Evolutionary conservation across 2,329 filamentous ascomycete genomes (phyloP).

Genomic region (Thermothelomyces thermophilus): DNA sequence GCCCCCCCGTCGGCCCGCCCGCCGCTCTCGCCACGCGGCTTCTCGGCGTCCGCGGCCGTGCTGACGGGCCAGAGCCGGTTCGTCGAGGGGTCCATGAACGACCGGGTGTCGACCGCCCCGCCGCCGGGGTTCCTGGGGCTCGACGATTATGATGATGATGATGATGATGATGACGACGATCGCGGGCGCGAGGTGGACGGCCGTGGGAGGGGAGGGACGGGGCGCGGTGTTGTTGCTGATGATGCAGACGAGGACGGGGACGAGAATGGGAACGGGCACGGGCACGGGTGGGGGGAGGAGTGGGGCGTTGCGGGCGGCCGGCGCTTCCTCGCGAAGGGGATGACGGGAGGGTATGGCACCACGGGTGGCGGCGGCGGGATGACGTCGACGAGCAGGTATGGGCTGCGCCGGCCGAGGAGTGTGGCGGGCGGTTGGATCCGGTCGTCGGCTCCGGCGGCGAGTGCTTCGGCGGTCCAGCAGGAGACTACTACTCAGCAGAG

Average conservation of each 20-base stretch:
- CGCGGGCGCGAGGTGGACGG: neutral
- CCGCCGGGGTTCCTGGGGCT: conserved; percentile 59
- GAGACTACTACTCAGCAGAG: conserved; percentile 4
- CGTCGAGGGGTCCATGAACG: conserved; percentile 81
- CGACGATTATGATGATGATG: neutral
- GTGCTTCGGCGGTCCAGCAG: conserved; percentile 7
- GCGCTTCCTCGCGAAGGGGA: too few relatives aligned
- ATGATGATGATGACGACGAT: neutral
- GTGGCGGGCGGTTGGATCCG: conserved; percentile 10
- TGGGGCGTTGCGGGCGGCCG: too few relatives aligned
- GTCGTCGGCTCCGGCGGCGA: neutral
- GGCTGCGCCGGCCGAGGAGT: conserved; percentile 8
- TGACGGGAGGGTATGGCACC: neutral
- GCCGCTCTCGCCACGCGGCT: conserved; percentile 6
- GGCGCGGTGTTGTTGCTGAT: too few relatives aligned
- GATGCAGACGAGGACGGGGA: too few relatives aligned
- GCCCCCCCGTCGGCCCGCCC: neutral
- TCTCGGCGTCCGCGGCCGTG: conserved; percentile 8
- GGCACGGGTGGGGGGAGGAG: too few relatives aligned
- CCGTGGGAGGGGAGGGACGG: neutral
- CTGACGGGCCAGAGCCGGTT: conserved; percentile 44
- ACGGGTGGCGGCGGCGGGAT: neutral
- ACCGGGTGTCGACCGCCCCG: conserved; percentile 65
- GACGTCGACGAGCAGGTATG: conserved; percentile 8
- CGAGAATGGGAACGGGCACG: too few relatives aligned